Percentiles rank a stretch among this genome's conserved stretches.
These are phyloP conservation scores for Penicillium atrosanguineum DNA, from an alignment of 495 filamentous ascomycete genomes.

Conservation along the genomic window DNA sequence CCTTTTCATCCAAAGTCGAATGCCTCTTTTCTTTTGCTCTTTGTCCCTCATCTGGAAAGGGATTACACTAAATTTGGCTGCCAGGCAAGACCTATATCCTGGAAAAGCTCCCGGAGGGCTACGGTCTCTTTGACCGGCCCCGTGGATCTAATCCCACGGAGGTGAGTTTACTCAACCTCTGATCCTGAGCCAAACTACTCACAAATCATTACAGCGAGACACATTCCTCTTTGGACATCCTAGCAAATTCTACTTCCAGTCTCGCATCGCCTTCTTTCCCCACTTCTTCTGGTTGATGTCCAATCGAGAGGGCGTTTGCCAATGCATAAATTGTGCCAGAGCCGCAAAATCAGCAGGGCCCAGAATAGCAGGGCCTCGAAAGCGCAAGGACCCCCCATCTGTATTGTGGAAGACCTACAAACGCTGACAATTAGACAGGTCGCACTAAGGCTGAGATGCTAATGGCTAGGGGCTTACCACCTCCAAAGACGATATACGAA, in stretches of 20 bases:
- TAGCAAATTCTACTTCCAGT: conserved; percentile 47
- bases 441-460: conserved; percentile 19
- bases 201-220: conserved; percentile 36
- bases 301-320: conserved; percentile 31
- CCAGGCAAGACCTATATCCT: conserved; percentile 50
- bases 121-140: conserved; percentile 46
- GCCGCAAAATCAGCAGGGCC: not conserved
- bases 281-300: conserved; percentile 60
- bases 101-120: conserved; percentile 54
- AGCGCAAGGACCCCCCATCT: conserved; percentile 12
- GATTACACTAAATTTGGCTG: conserved; percentile 4
- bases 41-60: not conserved
- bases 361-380: conserved; percentile 9
- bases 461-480: conserved; percentile 2
- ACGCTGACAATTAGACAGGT: conserved; percentile 10
- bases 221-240: conserved; percentile 57
- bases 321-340: conserved; percentile 24
- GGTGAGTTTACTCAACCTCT: conserved; percentile 26
- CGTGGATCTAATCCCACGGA: conserved; percentile 34
- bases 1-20: not conserved
- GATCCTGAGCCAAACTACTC: conserved; percentile 2
- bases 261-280: conserved; percentile 51
- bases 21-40: not conserved
- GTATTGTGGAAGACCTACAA: not conserved
- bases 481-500: not conserved